Conservation (phyloP, 1,284 basidiomycete species). For the Anthracocystis walkeri region DNA sequence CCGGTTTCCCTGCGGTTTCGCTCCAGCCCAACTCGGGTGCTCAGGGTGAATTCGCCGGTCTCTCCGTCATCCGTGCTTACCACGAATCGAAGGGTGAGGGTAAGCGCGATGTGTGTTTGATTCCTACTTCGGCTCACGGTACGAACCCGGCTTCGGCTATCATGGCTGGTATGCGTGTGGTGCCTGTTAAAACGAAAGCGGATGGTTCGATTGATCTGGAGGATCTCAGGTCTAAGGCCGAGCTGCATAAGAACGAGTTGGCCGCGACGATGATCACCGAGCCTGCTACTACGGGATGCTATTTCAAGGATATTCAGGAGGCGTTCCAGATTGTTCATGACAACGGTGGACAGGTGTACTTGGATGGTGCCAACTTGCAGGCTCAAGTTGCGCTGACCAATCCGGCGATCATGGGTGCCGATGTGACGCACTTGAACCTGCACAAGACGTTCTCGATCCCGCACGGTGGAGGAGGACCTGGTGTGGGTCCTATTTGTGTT, state of each 20-base stretch:
- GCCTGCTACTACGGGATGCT: conserved; percentile 92
- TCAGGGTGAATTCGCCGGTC: conserved; percentile 92
- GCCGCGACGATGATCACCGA: conserved; percentile 92
- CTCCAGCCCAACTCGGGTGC: conserved; percentile 98
- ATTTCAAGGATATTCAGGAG: conserved; percentile 90
- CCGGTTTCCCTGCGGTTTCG: conserved; percentile 92
- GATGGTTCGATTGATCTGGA: conserved; percentile 90
- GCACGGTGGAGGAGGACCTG: conserved; percentile 96
- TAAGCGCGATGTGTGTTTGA: conserved; percentile 90
- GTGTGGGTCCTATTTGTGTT: conserved; percentile 93
- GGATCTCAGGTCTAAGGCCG: conserved; percentile 87
- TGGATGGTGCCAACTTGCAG: conserved; percentile 94
- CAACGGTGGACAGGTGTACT: conserved; percentile 95
- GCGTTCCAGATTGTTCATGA: conserved; percentile 94
- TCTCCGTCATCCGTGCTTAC: conserved; percentile 92
- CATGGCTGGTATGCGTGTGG: conserved; percentile 97
- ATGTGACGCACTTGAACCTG: conserved; percentile 96
- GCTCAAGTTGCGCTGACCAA: conserved; percentile 95
- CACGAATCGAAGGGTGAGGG: conserved; percentile 87
- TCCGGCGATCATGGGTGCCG: conserved; percentile 93
- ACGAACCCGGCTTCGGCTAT: conserved; percentile 82
- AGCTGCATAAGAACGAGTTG: conserved; percentile 88
- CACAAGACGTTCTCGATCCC: conserved; percentile 97
- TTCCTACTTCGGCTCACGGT: conserved; percentile 94
- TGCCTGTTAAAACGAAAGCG: conserved; percentile 86